phyloP scores from a whole-genome alignment of 192 early-diverging fungal genomes.

The Chytriomyces confervae region DNA sequence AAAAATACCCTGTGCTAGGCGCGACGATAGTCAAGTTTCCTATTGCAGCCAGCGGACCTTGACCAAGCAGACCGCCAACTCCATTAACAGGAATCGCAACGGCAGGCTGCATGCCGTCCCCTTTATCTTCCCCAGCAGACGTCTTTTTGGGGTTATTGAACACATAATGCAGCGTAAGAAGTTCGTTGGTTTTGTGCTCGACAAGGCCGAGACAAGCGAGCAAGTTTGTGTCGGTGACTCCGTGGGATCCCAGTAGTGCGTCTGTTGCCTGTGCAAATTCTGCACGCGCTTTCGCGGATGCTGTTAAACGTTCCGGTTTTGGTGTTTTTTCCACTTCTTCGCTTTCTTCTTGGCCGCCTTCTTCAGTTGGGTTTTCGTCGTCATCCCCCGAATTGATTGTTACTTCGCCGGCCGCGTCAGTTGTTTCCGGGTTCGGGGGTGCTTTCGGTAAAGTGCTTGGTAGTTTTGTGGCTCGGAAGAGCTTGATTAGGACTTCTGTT shows the following conservation, averaged over 20 bases:
- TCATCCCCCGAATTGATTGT: constrained; percentile 1
- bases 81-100: constrained; percentile 37
- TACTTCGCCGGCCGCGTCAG: background rate
- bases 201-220: constrained; percentile 55
- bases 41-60: constrained; percentile 55
- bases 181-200: constrained; percentile 62
- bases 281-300: constrained; percentile 16
- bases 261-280: constrained; percentile 43
- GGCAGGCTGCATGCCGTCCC: constrained; percentile 36
- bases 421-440: background rate
- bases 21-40: constrained; percentile 54
- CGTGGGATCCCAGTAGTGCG: constrained; percentile 36
- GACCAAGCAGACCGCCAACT: constrained; percentile 57
- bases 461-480: constrained; percentile 39
- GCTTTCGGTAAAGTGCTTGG: constrained; percentile 17
- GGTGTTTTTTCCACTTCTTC: background rate
- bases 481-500: constrained; percentile 43
- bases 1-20: constrained; percentile 56
- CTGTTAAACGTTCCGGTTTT: background rate
- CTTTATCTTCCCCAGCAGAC: constrained; percentile 37
- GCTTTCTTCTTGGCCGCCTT: background rate
- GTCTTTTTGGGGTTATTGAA: constrained; percentile 57
- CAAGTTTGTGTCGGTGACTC: constrained; percentile 56
- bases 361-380: background rate
- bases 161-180: constrained; percentile 57